These are phyloP conservation scores for Crithidia sp. DNA, from an alignment of 208 protist species.

Conservation along the genomic window DNA sequence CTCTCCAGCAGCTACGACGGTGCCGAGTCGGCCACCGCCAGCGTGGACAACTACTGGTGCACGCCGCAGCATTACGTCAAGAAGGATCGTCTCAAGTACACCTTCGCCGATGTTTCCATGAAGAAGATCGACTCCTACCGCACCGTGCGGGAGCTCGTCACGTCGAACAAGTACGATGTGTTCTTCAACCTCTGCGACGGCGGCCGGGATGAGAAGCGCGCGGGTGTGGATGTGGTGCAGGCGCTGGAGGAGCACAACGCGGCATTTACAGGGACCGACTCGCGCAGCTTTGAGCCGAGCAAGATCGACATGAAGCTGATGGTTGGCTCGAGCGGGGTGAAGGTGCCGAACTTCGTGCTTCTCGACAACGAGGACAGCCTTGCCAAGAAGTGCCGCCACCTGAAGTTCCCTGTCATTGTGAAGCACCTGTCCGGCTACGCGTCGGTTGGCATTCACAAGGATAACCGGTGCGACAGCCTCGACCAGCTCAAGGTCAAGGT, in stretches of 20 bases:
- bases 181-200: conserved; percentile 93
- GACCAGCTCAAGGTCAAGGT: conserved; percentile 80
- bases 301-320: conserved; percentile 93
- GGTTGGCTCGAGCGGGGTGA: conserved; percentile 75
- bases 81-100: conserved; percentile 73
- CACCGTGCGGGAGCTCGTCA: conserved; percentile 76
- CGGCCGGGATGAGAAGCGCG: conserved; percentile 81
- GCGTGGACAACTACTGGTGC: conserved; percentile 83
- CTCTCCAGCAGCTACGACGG: conserved; percentile 88
- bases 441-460: conserved; percentile 87
- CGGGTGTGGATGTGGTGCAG: conserved; percentile 82
- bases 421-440: conserved; percentile 90
- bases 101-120: conserved; percentile 69
- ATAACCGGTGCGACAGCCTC: conserved; percentile 81
- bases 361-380: conserved; percentile 65
- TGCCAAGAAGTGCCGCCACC: conserved; percentile 83
- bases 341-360: conserved; percentile 86
- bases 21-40: conserved; percentile 71
- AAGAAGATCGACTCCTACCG: conserved; percentile 80
- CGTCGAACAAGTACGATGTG: conserved; percentile 82
- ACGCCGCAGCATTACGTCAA: conserved; percentile 82
- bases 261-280: conserved; percentile 89
- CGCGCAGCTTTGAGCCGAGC: conserved; percentile 83
- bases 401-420: conserved; percentile 90
- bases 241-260: conserved; percentile 89